A percentile compares a stretch with the other conserved stretches of the same genome.
phyloP scores from a whole-genome alignment of 2,329 filamentous ascomycete genomes.

The Akanthomyces muscarius region DNA sequence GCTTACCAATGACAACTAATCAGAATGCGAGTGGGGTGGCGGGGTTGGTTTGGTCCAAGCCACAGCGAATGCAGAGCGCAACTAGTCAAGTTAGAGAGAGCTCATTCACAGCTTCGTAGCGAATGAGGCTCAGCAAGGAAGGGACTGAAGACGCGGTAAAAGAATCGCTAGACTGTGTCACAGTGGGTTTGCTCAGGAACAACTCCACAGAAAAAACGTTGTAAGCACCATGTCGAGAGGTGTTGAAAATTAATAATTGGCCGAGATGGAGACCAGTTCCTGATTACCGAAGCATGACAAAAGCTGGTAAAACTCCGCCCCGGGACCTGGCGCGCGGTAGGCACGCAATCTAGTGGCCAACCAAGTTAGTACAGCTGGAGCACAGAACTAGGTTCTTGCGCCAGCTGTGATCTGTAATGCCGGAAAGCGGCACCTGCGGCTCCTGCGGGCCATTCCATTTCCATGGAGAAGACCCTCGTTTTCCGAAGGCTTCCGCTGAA shows the following conservation, averaged over 20 bases:
- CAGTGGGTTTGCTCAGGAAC: not conserved
- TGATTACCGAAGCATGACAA: conserved; percentile 16
- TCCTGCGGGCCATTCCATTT: not conserved
- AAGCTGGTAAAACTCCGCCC: not conserved
- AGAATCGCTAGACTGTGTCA: not conserved
- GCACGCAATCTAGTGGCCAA: conserved; percentile 6
- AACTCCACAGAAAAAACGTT: not conserved
- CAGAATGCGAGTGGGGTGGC: not conserved
- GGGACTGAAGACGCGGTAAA: too few species aligned
- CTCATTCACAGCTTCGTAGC: not conserved
- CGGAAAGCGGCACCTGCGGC: not conserved
- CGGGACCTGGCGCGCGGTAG: not conserved
- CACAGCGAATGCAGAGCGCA: too few species aligned
- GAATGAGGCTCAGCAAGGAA: not conserved
- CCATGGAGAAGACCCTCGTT: not conserved
- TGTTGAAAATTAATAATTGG: not conserved
- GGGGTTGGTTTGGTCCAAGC: not conserved
- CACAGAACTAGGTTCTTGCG: not conserved
- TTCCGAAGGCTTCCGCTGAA: not conserved
- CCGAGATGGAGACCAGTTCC: not conserved
- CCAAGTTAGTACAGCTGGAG: not conserved
- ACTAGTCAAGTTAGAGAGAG: too few species aligned
- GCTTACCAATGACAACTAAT: conserved; percentile 8
- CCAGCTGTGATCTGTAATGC: not conserved
- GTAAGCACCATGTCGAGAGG: not conserved